A percentile compares a stretch with the other conserved stretches of the same genome.
Conservation (phyloP, 148 eudicot species). For the Rheum nobile region DNA sequence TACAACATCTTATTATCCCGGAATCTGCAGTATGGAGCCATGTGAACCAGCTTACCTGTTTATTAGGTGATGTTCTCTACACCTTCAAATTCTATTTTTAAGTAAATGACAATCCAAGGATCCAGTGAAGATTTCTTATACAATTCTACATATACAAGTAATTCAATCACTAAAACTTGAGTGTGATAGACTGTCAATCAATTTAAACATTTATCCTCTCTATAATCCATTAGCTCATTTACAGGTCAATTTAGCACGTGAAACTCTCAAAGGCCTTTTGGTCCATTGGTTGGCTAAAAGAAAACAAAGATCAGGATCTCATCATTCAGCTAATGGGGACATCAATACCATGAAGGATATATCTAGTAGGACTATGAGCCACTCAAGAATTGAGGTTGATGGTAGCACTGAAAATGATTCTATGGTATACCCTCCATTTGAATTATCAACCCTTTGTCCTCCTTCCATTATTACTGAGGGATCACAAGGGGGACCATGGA, state of each 20-base stretch:
- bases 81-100: neutral
- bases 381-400: constrained; percentile 65
- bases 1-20: neutral
- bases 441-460: constrained; percentile 62
- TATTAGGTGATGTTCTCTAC: neutral
- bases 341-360: constrained; percentile 56
- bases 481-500: constrained; percentile 87
- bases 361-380: constrained; percentile 39
- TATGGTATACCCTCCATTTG: constrained; percentile 80
- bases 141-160: neutral
- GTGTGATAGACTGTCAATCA: neutral
- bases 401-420: constrained; percentile 72
- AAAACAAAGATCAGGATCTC: constrained; percentile 65
- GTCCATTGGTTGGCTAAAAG: constrained; percentile 71
- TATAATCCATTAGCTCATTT: constrained; percentile 1
- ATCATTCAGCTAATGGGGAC: constrained; percentile 67
- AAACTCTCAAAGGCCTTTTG: constrained; percentile 88
- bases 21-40: neutral
- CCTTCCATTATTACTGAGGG: constrained; percentile 98
- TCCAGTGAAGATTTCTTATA: neutral
- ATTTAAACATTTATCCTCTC: neutral
- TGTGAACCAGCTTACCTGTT: neutral
- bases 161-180: neutral
- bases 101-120: neutral
- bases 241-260: constrained; percentile 92